Evolutionary conservation across 345 rosid species (phyloP).

Genomic region (Ailanthus altissimus): DNA sequence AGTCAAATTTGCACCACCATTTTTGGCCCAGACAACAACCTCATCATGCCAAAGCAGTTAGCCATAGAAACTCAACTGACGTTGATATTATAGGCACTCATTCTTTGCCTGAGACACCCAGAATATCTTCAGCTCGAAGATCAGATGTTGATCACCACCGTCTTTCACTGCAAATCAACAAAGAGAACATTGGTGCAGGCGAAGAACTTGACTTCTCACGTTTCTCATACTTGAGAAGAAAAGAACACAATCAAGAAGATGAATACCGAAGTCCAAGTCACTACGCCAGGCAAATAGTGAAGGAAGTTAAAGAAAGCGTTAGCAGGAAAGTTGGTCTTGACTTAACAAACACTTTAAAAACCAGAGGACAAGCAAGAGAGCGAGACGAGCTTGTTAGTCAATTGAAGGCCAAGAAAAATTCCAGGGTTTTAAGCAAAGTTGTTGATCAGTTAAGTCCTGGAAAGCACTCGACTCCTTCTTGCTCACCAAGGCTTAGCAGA

Average conservation of each 20-base stretch:
- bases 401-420: slow-evolving; percentile 49
- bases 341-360: slow-evolving; percentile 64
- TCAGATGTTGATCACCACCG: slow-evolving; percentile 76
- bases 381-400: slow-evolving; percentile 42
- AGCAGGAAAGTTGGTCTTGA: slow-evolving; percentile 69
- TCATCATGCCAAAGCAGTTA: slow-evolving; percentile 25
- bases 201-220: slow-evolving; percentile 47
- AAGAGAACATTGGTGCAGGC: slow-evolving; percentile 46
- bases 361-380: slow-evolving; percentile 48
- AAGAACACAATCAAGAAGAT: slow-evolving; percentile 50
- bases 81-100: slow-evolving; percentile 47
- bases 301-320: slow-evolving; percentile 73
- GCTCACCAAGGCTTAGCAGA: slow-evolving; percentile 55
- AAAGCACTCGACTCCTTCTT: slow-evolving; percentile 39
- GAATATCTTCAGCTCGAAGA: slow-evolving; percentile 73
- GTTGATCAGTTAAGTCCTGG: slow-evolving; percentile 35
- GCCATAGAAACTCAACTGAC: slow-evolving; percentile 39
- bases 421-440: slow-evolving; percentile 30
- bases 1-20: slow-evolving; percentile 25
- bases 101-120: slow-evolving; percentile 84
- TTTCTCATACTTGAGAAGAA: slow-evolving; percentile 41
- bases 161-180: slow-evolving; percentile 73
- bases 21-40: slow-evolving; percentile 28
- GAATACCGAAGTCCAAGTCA: slow-evolving; percentile 63
- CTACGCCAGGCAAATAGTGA: slow-evolving; percentile 72